Conservation (phyloP, 1,284 basidiomycete species). For the Cutaneotrichosporon arboriforme region DNA sequence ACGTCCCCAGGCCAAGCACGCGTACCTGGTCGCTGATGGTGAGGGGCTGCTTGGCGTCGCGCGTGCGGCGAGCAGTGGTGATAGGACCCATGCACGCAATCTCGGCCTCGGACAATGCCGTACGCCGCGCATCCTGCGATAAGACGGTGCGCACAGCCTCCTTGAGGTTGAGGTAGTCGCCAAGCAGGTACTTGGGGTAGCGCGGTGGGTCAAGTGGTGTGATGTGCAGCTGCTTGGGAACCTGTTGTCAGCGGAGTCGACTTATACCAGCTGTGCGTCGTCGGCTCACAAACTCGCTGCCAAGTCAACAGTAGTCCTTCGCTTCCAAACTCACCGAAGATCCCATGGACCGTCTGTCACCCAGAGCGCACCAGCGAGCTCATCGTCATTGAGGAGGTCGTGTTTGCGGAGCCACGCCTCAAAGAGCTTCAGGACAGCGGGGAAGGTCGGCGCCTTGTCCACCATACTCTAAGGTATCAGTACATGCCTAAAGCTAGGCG, state of each 20-base stretch:
- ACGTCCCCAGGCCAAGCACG: conserved; percentile 50
- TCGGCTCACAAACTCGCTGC: conserved; percentile 35
- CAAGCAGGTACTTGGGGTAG: conserved; percentile 40
- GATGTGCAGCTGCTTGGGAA: conserved; percentile 47
- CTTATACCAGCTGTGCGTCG: background rate
- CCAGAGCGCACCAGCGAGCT: conserved; percentile 48
- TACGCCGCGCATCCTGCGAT: background rate
- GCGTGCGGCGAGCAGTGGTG: conserved; percentile 4
- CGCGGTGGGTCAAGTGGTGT: conserved; percentile 30
- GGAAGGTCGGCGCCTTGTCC: conserved; percentile 69
- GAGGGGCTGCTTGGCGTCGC: conserved; percentile 17
- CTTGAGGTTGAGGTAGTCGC: conserved; percentile 45
- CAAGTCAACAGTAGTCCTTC: conserved; percentile 1
- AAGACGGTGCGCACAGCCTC: conserved; percentile 44
- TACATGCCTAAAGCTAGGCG: conserved; percentile 21
- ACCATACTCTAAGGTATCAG: conserved; percentile 62
- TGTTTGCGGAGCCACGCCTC: conserved; percentile 59
- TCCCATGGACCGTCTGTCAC: conserved; percentile 53
- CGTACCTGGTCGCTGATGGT: conserved; percentile 44
- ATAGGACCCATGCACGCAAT: conserved; percentile 25
- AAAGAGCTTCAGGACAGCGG: conserved; percentile 61
- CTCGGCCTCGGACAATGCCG: conserved; percentile 22
- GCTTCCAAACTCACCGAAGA: conserved; percentile 39
- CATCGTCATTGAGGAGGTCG: conserved; percentile 43
- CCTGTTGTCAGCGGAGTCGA: conserved; percentile 15